Base-by-base conservation (phyloP, 371 early-diverging fungal species). In the Mucor velutinosus region DNA sequence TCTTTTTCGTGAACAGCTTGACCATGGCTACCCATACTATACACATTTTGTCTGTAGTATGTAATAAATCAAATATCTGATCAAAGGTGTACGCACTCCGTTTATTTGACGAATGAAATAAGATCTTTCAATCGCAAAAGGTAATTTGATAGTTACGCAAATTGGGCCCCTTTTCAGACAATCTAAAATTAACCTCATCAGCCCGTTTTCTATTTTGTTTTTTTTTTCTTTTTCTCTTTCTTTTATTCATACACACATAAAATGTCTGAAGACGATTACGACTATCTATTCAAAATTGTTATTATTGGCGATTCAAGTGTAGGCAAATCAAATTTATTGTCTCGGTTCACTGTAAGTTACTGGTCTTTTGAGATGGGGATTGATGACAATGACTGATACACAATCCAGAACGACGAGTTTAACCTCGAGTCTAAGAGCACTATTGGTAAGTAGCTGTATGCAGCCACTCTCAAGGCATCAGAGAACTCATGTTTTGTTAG, bases 361-460 rank as follows among this genome's bases (percentile, higher is more conserved):
- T 35, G 4, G 27, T 23, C 12, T n/a, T 29, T 29, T 32, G 7
- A 6, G 17, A 21, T 5, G 7, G 21, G 25, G 23, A 4, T 32
- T 7, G n/a, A 3, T 3, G 7, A 23, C 47, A 2, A 35, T 62
- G 30, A 35, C 35, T 49, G 19, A 33, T 27, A 17, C 15, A 43
- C 27, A 30, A 30, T 33, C 47, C 69, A 82, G 82, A 82, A 96
- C 64, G 95, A 99, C 83, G 97, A 97, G 79, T 99, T 99, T 86
- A 95, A 93, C 81, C 79, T 96, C 69, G 97, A 97, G 72, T 95
- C 97, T 62, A 99, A 98, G 79, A 97, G 99, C 35, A 99, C 99
- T 66, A 99, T 99, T 76, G 99, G 69, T 69, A 69, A 64, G 27
- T 30, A 17, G 1, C 6, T 55, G 14, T 55, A 30, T 17, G 27